Conservation (phyloP, 768 basidiomycete genomes). For the Auriscalpium vulgare region DNA sequence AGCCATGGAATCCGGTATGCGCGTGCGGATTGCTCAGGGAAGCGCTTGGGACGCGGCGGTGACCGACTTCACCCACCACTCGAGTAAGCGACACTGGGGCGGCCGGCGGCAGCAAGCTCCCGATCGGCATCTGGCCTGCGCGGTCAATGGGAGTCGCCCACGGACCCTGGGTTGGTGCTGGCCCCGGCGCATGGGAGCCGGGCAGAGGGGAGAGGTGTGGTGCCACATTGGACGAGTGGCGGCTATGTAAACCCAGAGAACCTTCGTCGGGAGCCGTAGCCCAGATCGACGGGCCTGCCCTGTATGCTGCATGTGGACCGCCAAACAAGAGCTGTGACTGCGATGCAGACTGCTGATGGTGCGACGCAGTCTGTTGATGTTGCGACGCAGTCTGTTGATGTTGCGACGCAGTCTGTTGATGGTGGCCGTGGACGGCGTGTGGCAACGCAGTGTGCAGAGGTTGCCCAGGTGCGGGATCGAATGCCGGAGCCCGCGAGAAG, state of each 20-base stretch:
- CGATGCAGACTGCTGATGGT: slow-evolving; percentile 19
- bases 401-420: slow-evolving; percentile 2
- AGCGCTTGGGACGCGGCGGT: background rate
- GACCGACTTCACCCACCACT: background rate
- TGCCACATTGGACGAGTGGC: background rate
- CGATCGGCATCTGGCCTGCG: background rate
- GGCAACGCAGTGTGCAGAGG: slow-evolving; percentile 1
- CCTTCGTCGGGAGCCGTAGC: slow-evolving; percentile 47
- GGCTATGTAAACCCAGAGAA: slow-evolving; percentile 11
- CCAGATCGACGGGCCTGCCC: slow-evolving; percentile 57
- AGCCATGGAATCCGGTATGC: background rate
- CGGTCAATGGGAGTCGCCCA: slow-evolving; percentile 8
- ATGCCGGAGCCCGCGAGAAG: slow-evolving; percentile 20
- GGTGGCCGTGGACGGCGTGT: slow-evolving; percentile 5
- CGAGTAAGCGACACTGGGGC: background rate
- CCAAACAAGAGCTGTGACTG: slow-evolving; percentile 46
- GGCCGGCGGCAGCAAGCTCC: background rate
- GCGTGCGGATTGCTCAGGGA: background rate
- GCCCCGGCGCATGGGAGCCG: background rate
- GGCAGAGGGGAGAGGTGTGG: slow-evolving; percentile 2
- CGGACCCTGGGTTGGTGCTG: slow-evolving; percentile 3
- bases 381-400: slow-evolving; percentile 5
- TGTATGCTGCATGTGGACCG: slow-evolving; percentile 22
- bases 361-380: slow-evolving; percentile 14
- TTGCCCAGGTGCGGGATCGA: slow-evolving; percentile 5